phyloP scores from a whole-genome alignment of 2,329 filamentous ascomycete species.

The Fusarium graminum region DNA sequence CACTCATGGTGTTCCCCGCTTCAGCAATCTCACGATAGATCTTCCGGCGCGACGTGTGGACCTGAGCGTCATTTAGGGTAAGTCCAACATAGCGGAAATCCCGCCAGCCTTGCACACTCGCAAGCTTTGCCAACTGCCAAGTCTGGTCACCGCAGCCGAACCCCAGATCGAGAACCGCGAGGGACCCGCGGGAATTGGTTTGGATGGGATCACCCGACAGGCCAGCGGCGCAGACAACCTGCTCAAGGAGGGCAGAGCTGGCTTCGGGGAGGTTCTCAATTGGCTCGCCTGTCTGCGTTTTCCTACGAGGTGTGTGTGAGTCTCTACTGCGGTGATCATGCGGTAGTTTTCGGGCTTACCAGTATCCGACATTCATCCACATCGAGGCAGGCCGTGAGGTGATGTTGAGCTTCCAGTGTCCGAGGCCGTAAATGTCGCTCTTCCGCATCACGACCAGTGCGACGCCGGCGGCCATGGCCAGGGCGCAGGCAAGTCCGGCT shows the following conservation, averaged over 20 bases:
- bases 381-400: conserved; percentile 61
- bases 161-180: conserved; percentile 65
- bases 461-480: conserved; percentile 32
- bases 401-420: conserved; percentile 69
- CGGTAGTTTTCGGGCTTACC: conserved; percentile 56
- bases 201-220: conserved; percentile 48
- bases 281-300: conserved; percentile 46
- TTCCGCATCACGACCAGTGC: conserved; percentile 44
- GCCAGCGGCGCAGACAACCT: conserved; percentile 60
- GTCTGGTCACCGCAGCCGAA: conserved; percentile 72
- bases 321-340: neutral
- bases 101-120: conserved; percentile 38
- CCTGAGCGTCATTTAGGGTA: conserved; percentile 63
- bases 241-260: conserved; percentile 61
- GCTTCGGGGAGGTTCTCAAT: conserved; percentile 60
- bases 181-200: conserved; percentile 21
- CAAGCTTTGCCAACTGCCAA: conserved; percentile 56
- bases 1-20: neutral
- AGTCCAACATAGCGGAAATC: conserved; percentile 65
- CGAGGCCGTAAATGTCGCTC: conserved; percentile 61
- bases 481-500: conserved; percentile 42
- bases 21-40: conserved; percentile 46
- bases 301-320: conserved; percentile 48
- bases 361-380: conserved; percentile 76
- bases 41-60: conserved; percentile 53